A percentile compares a stretch with the other conserved stretches of the same genome.
Evolutionary conservation across 441 rosid genomes (phyloP).

Genomic region (Kokia cookei): DNA sequence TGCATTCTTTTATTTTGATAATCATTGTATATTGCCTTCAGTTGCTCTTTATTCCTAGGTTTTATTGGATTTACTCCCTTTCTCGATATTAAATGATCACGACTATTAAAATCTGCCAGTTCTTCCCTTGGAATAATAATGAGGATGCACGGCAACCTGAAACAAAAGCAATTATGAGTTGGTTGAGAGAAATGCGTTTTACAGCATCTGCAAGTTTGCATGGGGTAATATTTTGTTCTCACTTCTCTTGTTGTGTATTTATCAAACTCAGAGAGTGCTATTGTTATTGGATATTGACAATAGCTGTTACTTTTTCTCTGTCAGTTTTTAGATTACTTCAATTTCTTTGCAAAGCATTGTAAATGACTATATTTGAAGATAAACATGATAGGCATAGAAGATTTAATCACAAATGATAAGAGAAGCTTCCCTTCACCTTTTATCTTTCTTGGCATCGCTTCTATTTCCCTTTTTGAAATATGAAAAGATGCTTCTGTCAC

Average conservation of each 20-base stretch:
- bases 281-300: background rate
- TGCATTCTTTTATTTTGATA: background rate
- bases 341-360: background rate
- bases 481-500: background rate
- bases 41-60: background rate
- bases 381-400: background rate
- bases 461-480: background rate
- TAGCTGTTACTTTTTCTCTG: background rate
- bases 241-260: background rate
- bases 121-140: slow-evolving; percentile 63
- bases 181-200: slow-evolving; percentile 70
- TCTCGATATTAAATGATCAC: slow-evolving; percentile 10
- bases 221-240: slow-evolving; percentile 50
- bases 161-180: slow-evolving; percentile 77
- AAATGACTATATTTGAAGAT: background rate
- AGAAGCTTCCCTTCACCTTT: background rate
- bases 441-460: background rate
- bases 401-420: background rate
- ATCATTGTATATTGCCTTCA: background rate
- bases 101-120: slow-evolving; percentile 39
- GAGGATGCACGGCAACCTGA: slow-evolving; percentile 68
- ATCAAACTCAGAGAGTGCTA: background rate
- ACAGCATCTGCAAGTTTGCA: slow-evolving; percentile 90
- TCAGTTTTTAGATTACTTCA: background rate
- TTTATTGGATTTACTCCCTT: slow-evolving; percentile 9